phyloP scores from a whole-genome alignment of 2,329 filamentous ascomycete genomes.

The Penicillium sp. region DNA sequence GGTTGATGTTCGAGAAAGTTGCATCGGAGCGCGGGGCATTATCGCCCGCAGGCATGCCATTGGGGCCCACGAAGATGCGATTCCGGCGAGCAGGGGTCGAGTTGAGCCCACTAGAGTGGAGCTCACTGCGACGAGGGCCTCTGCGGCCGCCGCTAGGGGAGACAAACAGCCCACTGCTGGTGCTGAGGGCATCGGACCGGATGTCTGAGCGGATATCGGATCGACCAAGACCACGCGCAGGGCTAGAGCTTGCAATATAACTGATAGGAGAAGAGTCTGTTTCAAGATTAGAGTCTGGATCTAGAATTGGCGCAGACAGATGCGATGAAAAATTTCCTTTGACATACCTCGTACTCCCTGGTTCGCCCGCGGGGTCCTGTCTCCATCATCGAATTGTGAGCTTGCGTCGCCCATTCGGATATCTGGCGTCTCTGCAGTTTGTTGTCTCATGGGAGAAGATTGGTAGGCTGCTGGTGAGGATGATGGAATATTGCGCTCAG shows the following conservation, averaged over 20 bases:
- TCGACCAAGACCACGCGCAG: constrained; percentile 55
- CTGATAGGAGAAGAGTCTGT: constrained; percentile 88
- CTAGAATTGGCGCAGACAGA: neutral
- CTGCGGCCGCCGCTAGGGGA: constrained; percentile 58
- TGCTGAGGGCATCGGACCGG: constrained; percentile 74
- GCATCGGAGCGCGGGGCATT: constrained; percentile 57
- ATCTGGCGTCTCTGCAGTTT: constrained; percentile 43
- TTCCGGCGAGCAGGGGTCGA: constrained; percentile 55
- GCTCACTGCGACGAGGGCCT: constrained; percentile 75
- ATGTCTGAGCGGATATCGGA: constrained; percentile 54
- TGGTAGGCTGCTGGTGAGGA: constrained; percentile 83
- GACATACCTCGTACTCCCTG: constrained; percentile 44
- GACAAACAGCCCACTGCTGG: constrained; percentile 86
- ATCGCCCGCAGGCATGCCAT: constrained; percentile 60
- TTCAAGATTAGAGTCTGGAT: constrained; percentile 18
- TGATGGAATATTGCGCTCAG: constrained; percentile 51
- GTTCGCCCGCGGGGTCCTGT: constrained; percentile 46
- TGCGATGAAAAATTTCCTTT: neutral
- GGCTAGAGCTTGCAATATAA: constrained; percentile 88
- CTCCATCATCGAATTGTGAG: constrained; percentile 51
- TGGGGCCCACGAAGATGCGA: constrained; percentile 65
- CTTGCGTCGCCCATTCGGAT: constrained; percentile 49
- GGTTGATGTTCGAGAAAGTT: constrained; percentile 70
- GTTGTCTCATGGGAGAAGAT: constrained; percentile 54
- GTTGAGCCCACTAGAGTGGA: constrained; percentile 75